Conservation (phyloP, 2,329 filamentous ascomycete genomes). For the Pseudogymnoascus sp. region DNA sequence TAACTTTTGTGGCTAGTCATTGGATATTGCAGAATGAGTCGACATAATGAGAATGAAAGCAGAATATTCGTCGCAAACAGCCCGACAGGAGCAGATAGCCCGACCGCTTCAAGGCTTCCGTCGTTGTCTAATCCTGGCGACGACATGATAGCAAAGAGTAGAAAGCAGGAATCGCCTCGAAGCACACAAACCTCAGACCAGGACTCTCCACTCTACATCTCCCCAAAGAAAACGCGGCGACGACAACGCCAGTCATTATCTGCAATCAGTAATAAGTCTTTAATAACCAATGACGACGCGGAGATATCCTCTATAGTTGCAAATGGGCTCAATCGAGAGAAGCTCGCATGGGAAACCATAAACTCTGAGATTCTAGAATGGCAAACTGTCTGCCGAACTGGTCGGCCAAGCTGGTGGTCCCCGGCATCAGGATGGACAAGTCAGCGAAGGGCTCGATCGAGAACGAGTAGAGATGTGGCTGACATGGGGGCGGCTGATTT, state of each 20-base stretch:
- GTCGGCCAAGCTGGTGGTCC: slow-evolving; percentile 27
- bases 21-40: neutral
- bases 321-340: slow-evolving; percentile 12
- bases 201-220: neutral
- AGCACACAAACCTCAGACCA: neutral
- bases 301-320: slow-evolving; percentile 10
- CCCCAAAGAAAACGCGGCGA: slow-evolving; percentile 1
- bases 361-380: slow-evolving; percentile 26
- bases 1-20: neutral
- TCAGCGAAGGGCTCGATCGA: neutral
- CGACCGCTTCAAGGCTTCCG: neutral
- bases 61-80: neutral
- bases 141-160: neutral
- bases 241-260: slow-evolving; percentile 19
- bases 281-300: slow-evolving; percentile 13
- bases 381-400: slow-evolving; percentile 24
- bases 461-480: neutral
- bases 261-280: slow-evolving; percentile 18
- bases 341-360: slow-evolving; percentile 22
- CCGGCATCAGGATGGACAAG: slow-evolving; percentile 18
- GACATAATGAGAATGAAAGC: neutral
- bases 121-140: too few species aligned
- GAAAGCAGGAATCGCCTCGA: neutral
- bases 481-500: slow-evolving; percentile 9
- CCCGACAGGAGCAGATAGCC: neutral